Conservation (phyloP, 2,329 filamentous ascomycete genomes). For the Penicillium sclerotigenum region DNA sequence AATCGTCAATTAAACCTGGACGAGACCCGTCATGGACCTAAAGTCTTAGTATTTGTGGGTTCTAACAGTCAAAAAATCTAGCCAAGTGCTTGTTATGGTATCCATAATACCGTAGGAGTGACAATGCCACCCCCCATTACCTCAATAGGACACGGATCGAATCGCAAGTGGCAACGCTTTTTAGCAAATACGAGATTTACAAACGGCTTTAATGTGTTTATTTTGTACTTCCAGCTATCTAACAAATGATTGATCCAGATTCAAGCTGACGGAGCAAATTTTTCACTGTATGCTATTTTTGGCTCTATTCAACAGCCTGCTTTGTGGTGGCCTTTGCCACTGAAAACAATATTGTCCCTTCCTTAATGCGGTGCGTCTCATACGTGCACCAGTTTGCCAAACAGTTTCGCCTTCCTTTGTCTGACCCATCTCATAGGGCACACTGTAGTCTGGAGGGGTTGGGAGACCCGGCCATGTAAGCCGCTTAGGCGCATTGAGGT, state of each 20-base stretch:
- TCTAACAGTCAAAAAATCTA: too few relatives aligned
- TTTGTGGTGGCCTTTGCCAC: conserved; percentile 17
- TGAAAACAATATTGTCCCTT: conserved; percentile 19
- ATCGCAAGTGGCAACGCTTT: not conserved
- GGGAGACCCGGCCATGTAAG: conserved; percentile 19
- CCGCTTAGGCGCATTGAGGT: conserved; percentile 16
- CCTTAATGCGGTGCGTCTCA: conserved; percentile 12
- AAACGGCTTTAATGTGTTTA: not conserved
- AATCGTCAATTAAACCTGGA: not conserved
- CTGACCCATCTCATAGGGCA: conserved; percentile 14
- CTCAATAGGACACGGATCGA: not conserved
- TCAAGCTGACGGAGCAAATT: not conserved
- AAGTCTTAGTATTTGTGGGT: too few relatives aligned
- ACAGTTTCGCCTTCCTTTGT: conserved; percentile 10
- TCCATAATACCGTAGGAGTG: too few relatives aligned
- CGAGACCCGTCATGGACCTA: too few relatives aligned
- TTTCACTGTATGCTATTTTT: not conserved
- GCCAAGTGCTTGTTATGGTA: too few relatives aligned
- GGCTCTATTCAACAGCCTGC: not conserved
- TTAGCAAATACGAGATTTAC: not conserved
- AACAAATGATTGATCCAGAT: not conserved
- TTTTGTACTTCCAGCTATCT: too few relatives aligned
- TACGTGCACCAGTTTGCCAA: conserved; percentile 10
- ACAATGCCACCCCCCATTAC: too few relatives aligned
- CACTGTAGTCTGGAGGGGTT: conserved; percentile 14